Evolutionary conservation across 1,139 yeast genomes (phyloP).

Genomic region (Blastobotrys apis): DNA sequence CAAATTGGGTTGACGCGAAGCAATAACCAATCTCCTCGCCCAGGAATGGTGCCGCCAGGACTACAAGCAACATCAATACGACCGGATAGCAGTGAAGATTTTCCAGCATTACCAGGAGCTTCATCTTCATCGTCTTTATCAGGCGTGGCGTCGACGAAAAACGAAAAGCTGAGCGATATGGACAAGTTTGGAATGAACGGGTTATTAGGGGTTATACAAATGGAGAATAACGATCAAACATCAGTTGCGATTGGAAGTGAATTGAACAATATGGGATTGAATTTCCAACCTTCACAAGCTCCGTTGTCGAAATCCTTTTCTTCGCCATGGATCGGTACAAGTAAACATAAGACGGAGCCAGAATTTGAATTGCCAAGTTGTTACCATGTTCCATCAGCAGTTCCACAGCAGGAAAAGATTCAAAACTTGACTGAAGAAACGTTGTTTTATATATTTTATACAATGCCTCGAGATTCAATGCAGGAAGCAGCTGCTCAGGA

Average conservation of each 20-base stretch:
- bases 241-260: constrained; percentile 84
- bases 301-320: constrained; percentile 68
- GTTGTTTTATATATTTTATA: constrained; percentile 85
- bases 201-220: constrained; percentile 58
- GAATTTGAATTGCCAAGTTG: constrained; percentile 57
- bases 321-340: constrained; percentile 93
- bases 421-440: constrained; percentile 86
- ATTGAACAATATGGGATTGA: constrained; percentile 66
- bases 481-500: constrained; percentile 95
- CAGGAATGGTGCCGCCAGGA: constrained; percentile 1
- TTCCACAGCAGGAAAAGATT: constrained; percentile 64
- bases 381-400: constrained; percentile 51
- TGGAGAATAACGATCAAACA: constrained; percentile 63
- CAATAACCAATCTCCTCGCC: too few relatives aligned
- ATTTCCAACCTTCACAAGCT: constrained; percentile 45
- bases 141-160: constrained; percentile 6
- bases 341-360: constrained; percentile 90
- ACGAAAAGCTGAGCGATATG: constrained; percentile 21
- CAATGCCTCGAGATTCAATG: constrained; percentile 86
- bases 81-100: constrained; percentile 10
- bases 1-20: too few relatives aligned
- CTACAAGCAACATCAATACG: background rate
- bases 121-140: background rate
- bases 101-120: constrained; percentile 5
- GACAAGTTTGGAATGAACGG: constrained; percentile 68